Conservation (phyloP, 2,329 filamentous ascomycete genomes). For the Zasmidium angulare region DNA sequence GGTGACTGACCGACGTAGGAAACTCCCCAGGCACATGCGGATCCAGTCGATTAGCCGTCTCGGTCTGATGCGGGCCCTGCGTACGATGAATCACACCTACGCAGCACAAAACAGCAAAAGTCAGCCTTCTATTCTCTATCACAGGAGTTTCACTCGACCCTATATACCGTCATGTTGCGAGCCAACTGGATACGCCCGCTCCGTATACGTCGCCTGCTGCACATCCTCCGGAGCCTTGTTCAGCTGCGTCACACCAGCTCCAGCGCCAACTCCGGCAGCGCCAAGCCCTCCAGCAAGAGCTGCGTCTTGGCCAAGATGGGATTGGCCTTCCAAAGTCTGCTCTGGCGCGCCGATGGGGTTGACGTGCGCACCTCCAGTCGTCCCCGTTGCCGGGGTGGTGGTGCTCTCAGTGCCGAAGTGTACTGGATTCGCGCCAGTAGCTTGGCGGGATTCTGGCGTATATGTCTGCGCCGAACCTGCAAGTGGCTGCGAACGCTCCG, state of each 20-base stretch:
- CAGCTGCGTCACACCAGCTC: constrained; percentile 6
- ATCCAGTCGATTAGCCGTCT: constrained; percentile 32
- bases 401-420: neutral
- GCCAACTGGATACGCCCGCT: constrained; percentile 24
- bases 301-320: constrained; percentile 8
- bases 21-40: constrained; percentile 37
- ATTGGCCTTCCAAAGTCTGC: neutral
- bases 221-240: constrained; percentile 21
- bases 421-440: neutral
- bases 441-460: neutral
- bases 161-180: neutral
- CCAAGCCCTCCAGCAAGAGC: constrained; percentile 8
- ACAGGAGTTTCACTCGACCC: too few species aligned
- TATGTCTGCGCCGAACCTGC: neutral
- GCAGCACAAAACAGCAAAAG: neutral
- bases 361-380: constrained; percentile 3
- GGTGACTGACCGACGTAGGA: constrained; percentile 22
- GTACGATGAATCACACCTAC: constrained; percentile 9
- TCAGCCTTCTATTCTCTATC: neutral
- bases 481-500: neutral
- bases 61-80: constrained; percentile 27
- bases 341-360: constrained; percentile 11
- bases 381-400: neutral
- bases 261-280: constrained; percentile 6
- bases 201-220: constrained; percentile 28